Evolutionary conservation across 257 asterid species (phyloP).

Genomic region (Solanum paucissectum): DNA sequence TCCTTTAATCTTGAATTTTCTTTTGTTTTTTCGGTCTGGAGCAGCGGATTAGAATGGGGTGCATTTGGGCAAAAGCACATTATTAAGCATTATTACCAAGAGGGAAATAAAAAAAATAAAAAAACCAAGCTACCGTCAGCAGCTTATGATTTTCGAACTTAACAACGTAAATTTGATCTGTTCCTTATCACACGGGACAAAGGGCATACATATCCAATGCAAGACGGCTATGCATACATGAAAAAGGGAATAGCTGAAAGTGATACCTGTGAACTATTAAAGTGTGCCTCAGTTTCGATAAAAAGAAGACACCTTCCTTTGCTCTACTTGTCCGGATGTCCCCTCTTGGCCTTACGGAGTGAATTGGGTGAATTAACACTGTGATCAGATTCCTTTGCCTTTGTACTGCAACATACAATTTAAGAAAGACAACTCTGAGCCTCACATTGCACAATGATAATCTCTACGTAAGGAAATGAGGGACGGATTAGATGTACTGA

Average conservation of each 20-base stretch:
- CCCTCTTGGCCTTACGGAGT: constrained; percentile 36
- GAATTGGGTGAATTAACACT: constrained; percentile 21
- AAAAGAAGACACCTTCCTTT: not conserved
- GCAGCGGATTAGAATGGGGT: not conserved
- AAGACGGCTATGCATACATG: not conserved
- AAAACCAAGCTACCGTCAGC: not conserved
- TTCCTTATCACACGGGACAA: not conserved
- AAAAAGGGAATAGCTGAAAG: not conserved
- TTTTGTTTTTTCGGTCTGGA: not conserved
- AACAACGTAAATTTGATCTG: not conserved
- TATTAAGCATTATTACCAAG: not conserved
- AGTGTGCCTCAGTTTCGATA: not conserved
- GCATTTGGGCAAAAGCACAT: not conserved
- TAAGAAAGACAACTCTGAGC: not conserved
- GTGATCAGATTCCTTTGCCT: constrained; percentile 17
- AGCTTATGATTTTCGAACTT: not conserved
- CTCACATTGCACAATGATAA: not conserved
- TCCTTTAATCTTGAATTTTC: not conserved
- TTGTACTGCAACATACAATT: constrained; percentile 32
- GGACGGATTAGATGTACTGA: constrained; percentile 9
- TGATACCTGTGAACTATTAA: not conserved
- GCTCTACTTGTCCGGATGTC: constrained; percentile 22
- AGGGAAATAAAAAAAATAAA: not conserved
- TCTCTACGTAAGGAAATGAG: not conserved
- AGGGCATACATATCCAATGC: not conserved